Evolutionary conservation across 768 basidiomycete species (phyloP).

Genomic region (Mycena galopus): DNA sequence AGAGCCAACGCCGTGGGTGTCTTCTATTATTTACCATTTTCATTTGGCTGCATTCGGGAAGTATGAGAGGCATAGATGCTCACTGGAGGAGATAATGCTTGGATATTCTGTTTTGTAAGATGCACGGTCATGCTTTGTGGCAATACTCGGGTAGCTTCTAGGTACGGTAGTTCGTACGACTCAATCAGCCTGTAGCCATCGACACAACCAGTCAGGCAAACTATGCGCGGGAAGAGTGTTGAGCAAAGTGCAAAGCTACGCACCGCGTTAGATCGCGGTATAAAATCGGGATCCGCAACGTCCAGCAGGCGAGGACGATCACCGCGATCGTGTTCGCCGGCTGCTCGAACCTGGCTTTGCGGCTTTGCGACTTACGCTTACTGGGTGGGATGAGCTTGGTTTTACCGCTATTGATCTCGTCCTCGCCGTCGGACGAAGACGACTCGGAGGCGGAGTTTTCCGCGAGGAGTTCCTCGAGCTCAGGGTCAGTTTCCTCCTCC

Average conservation of each 20-base stretch:
- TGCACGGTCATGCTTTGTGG: constrained; percentile 74
- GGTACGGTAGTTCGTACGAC: constrained; percentile 81
- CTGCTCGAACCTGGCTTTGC: constrained; percentile 50
- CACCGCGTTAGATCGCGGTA: constrained; percentile 83
- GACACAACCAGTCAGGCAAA: constrained; percentile 23
- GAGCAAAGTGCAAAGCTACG: constrained; percentile 42
- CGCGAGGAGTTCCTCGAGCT: constrained; percentile 57
- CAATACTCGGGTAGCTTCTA: constrained; percentile 75
- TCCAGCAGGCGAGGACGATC: constrained; percentile 84
- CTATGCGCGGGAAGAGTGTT: neutral
- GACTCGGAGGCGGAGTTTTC: constrained; percentile 58
- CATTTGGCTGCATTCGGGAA: constrained; percentile 10
- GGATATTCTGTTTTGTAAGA: constrained; percentile 77
- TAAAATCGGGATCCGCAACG: constrained; percentile 79
- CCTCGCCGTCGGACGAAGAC: constrained; percentile 52
- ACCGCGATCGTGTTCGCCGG: constrained; percentile 70
- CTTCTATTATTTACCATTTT: constrained; percentile 56
- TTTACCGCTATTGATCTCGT: constrained; percentile 34
- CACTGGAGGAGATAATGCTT: constrained; percentile 81
- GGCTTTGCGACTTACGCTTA: constrained; percentile 24
- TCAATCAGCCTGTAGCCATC: constrained; percentile 72
- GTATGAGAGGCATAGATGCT: constrained; percentile 45
- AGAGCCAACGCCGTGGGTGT: constrained; percentile 70
- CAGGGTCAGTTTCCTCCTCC: constrained; percentile 48
- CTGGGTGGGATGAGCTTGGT: constrained; percentile 10